These are phyloP conservation scores for Botrytis byssoidea DNA, from an alignment of 2,329 filamentous ascomycete genomes.

Conservation along the genomic window DNA sequence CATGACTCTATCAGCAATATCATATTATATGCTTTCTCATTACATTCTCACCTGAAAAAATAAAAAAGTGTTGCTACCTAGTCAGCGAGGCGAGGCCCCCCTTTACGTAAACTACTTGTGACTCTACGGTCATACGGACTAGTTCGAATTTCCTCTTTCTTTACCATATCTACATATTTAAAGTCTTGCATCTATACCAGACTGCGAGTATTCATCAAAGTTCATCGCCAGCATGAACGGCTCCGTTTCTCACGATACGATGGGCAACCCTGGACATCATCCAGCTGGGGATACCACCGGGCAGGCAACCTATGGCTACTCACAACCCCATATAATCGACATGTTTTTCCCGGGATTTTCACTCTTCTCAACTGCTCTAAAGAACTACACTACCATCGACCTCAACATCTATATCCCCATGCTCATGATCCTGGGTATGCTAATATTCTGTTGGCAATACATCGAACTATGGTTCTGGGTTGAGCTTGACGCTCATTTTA, in stretches of 20 bases:
- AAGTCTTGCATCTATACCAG: neutral
- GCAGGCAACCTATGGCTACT: slow-evolving; percentile 30
- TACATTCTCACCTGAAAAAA: neutral
- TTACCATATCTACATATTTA: neutral
- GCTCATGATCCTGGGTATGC: slow-evolving; percentile 50
- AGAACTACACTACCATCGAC: slow-evolving; percentile 60
- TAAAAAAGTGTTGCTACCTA: neutral
- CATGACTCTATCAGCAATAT: slow-evolving; percentile 8
- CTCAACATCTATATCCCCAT: slow-evolving; percentile 61
- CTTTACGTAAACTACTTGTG: neutral
- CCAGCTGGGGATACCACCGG: neutral
- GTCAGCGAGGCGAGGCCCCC: neutral
- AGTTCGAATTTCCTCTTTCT: neutral
- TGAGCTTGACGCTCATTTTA: slow-evolving; percentile 53
- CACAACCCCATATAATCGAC: slow-evolving; percentile 48
- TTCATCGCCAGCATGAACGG: slow-evolving; percentile 7
- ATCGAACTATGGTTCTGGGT: slow-evolving; percentile 49
- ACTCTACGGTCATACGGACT: neutral
- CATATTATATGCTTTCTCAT: neutral
- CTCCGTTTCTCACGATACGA: neutral
- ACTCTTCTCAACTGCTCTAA: slow-evolving; percentile 51
- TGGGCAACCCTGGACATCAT: neutral
- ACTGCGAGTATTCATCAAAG: neutral
- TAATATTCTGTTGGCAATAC: slow-evolving; percentile 55
- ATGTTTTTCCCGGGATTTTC: slow-evolving; percentile 66